Conservation (phyloP, 1,139 yeast genomes). For the Taiozyma onychis region DNA sequence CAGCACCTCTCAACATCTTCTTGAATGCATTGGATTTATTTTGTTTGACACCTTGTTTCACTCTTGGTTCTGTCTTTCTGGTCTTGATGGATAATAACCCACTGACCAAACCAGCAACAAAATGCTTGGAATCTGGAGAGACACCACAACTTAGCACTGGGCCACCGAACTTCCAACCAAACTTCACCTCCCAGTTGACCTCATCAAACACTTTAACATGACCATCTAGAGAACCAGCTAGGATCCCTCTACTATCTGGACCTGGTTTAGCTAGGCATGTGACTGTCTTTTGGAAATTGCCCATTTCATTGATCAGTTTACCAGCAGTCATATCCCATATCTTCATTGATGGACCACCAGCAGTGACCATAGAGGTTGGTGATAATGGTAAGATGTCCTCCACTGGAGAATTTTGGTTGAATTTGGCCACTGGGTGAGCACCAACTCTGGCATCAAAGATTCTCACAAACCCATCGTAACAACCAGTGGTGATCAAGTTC, state of each 20-base stretch:
- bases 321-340: slow-evolving; percentile 91
- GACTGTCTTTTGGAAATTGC: slow-evolving; percentile 89
- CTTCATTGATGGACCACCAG: slow-evolving; percentile 85
- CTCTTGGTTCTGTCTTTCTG: slow-evolving; percentile 62
- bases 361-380: slow-evolving; percentile 72
- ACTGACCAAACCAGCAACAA: slow-evolving; percentile 90
- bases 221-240: slow-evolving; percentile 95
- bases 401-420: slow-evolving; percentile 69
- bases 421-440: slow-evolving; percentile 41
- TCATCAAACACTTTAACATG: slow-evolving; percentile 94
- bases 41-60: slow-evolving; percentile 38
- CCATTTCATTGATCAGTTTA: slow-evolving; percentile 52
- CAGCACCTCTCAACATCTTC: slow-evolving; percentile 86
- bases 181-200: slow-evolving; percentile 78
- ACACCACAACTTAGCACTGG: slow-evolving; percentile 88
- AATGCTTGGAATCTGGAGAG: slow-evolving; percentile 84
- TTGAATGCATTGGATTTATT: slow-evolving; percentile 41
- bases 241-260: slow-evolving; percentile 54
- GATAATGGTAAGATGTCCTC: slow-evolving; percentile 81
- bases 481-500: slow-evolving; percentile 82
- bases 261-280: slow-evolving; percentile 68
- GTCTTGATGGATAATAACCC: slow-evolving; percentile 89
- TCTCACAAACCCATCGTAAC: slow-evolving; percentile 84
- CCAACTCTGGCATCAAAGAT: slow-evolving; percentile 80
- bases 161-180: slow-evolving; percentile 97